Evolutionary conservation across 179 eudicot genomes (phyloP).

Genomic region (Sideroxylon spinosum): DNA sequence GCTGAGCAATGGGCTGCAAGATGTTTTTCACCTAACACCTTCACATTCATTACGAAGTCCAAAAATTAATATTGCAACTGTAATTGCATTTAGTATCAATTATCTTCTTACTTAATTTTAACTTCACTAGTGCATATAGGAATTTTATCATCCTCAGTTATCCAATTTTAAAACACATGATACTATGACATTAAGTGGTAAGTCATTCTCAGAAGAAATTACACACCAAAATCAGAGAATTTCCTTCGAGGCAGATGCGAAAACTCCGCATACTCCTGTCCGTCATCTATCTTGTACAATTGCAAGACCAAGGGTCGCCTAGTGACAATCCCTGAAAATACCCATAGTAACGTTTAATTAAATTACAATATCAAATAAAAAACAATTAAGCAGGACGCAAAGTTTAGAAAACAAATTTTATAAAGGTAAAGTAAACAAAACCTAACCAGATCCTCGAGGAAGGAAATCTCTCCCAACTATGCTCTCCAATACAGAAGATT

Average conservation of each 20-base stretch:
- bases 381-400: background rate
- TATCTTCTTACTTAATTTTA: background rate
- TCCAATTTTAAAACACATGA: background rate
- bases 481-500: conserved; percentile 90
- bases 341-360: background rate
- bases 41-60: no score
- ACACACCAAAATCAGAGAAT: conserved; percentile 69
- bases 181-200: background rate
- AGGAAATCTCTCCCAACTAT: conserved; percentile 93
- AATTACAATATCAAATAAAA: background rate
- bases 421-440: conserved; percentile 1
- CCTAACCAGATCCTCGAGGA: conserved; percentile 90
- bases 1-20: background rate
- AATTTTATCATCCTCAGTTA: background rate
- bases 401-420: background rate
- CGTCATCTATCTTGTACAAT: conserved; percentile 70
- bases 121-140: background rate
- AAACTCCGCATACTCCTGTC: conserved; percentile 85
- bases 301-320: conserved; percentile 85
- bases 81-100: background rate
- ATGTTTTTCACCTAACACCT: no score
- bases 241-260: conserved; percentile 67
- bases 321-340: conserved; percentile 64
- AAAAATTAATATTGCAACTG: background rate
- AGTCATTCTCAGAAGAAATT: conserved; percentile 6